Conservation (phyloP, 768 basidiomycete genomes). For the Podaxis rugospora region DNA sequence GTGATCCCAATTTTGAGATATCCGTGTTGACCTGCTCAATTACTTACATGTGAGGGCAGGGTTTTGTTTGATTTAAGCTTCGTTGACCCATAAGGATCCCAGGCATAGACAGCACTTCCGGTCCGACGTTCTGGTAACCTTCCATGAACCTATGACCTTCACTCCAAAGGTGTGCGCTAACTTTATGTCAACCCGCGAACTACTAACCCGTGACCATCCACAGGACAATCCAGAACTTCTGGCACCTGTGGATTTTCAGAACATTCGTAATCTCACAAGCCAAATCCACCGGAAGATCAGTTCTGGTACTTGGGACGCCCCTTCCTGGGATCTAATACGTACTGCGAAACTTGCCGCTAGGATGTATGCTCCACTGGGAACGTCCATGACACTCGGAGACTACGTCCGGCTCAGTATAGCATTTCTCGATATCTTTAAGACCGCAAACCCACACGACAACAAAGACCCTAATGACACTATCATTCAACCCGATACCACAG, state of each 20-base stretch:
- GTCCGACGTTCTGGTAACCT: constrained; percentile 82
- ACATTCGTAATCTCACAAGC: constrained; percentile 57
- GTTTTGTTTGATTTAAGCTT: not conserved
- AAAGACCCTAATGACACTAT: constrained; percentile 17
- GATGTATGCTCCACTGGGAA: constrained; percentile 87
- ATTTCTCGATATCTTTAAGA: constrained; percentile 76
- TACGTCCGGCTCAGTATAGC: constrained; percentile 70
- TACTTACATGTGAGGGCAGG: constrained; percentile 63
- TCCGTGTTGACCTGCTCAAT: constrained; percentile 74
- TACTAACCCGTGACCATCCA: not conserved
- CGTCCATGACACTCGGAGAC: constrained; percentile 79
- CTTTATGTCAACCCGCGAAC: not conserved
- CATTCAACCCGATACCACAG: constrained; percentile 21
- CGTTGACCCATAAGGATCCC: constrained; percentile 9
- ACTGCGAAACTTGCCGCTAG: constrained; percentile 72
- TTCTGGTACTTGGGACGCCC: constrained; percentile 77
- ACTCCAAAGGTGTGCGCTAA: constrained; percentile 45
- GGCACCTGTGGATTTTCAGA: constrained; percentile 55
- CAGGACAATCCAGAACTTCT: constrained; percentile 72
- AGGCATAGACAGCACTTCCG: constrained; percentile 87
- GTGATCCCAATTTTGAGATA: constrained; percentile 68
- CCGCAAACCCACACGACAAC: constrained; percentile 21
- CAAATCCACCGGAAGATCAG: constrained; percentile 67
- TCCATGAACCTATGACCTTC: constrained; percentile 67
- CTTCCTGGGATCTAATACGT: constrained; percentile 77